These are phyloP conservation scores for Kwoniella pini DNA, from an alignment of 768 basidiomycete species.

Conservation along the genomic window DNA sequence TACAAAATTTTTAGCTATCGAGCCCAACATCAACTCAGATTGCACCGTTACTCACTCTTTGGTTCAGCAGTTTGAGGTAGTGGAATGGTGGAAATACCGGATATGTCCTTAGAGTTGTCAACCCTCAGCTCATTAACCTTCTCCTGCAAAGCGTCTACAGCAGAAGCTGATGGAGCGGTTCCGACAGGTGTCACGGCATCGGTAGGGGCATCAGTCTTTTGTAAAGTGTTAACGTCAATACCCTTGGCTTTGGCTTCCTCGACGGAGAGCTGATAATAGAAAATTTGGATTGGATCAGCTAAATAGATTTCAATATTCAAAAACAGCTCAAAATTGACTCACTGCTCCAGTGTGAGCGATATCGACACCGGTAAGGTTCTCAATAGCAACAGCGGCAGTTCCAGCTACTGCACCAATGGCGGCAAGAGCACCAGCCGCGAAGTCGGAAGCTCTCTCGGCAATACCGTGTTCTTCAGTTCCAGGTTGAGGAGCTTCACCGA, in stretches of 20 bases:
- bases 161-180: slow-evolving; percentile 34
- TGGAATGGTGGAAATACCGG: slow-evolving; percentile 14
- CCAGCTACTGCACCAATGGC: slow-evolving; percentile 38
- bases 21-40: background rate
- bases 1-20: background rate
- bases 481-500: slow-evolving; percentile 36
- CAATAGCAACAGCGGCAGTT: slow-evolving; percentile 39
- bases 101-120: slow-evolving; percentile 7
- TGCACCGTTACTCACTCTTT: slow-evolving; percentile 15
- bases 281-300: slow-evolving; percentile 4
- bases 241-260: slow-evolving; percentile 49
- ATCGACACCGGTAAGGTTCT: slow-evolving; percentile 50
- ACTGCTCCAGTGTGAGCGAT: slow-evolving; percentile 46
- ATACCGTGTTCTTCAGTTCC: slow-evolving; percentile 16
- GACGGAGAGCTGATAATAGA: slow-evolving; percentile 43
- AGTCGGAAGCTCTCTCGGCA: slow-evolving; percentile 34
- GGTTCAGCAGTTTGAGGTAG: slow-evolving; percentile 23
- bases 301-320: background rate
- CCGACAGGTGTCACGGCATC: slow-evolving; percentile 33
- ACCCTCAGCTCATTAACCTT: slow-evolving; percentile 40
- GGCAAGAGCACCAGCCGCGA: slow-evolving; percentile 39
- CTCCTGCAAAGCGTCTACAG: slow-evolving; percentile 36
- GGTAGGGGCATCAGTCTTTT: slow-evolving; percentile 36
- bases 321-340: slow-evolving; percentile 16
- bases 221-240: slow-evolving; percentile 39